These are phyloP conservation scores for Calonectria naviculata DNA, from an alignment of 2,329 filamentous ascomycete species.

Conservation along the genomic window DNA sequence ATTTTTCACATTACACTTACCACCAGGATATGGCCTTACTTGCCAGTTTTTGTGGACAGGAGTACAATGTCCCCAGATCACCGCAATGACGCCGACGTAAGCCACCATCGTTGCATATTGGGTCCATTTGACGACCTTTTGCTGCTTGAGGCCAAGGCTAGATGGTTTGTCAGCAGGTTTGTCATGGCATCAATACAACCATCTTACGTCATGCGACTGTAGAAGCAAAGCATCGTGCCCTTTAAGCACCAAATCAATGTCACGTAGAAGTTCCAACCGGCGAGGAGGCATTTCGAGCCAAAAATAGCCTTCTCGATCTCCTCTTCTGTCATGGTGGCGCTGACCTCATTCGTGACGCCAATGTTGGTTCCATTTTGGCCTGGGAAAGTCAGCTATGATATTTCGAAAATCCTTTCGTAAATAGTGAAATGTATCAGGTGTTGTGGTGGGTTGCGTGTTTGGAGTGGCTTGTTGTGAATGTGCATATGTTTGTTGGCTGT, in stretches of 20 bases:
- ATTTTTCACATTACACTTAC: slow-evolving; percentile 29
- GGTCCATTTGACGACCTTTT: slow-evolving; percentile 50
- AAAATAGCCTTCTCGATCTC: slow-evolving; percentile 42
- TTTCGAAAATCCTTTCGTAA: not conserved
- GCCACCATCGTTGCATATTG: slow-evolving; percentile 43
- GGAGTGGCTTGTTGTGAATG: not conserved
- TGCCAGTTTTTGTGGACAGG: slow-evolving; percentile 54
- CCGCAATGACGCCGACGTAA: slow-evolving; percentile 46
- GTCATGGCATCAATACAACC: not conserved
- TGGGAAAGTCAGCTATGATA: slow-evolving; percentile 32
- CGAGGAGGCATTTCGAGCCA: slow-evolving; percentile 48
- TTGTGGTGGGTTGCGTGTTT: not conserved
- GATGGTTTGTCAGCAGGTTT: slow-evolving; percentile 11
- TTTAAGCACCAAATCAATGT: slow-evolving; percentile 56
- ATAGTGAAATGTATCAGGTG: not conserved
- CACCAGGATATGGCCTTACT: slow-evolving; percentile 53
- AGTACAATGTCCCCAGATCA: slow-evolving; percentile 49
- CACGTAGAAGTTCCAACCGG: slow-evolving; percentile 54
- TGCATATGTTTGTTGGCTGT: slow-evolving; percentile 2
- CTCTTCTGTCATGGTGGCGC: slow-evolving; percentile 42
- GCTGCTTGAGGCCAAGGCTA: slow-evolving; percentile 50
- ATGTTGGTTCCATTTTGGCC: slow-evolving; percentile 53
- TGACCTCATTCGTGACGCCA: slow-evolving; percentile 46
- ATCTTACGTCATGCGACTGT: slow-evolving; percentile 54
- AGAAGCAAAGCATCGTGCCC: slow-evolving; percentile 56